Percentiles rank a stretch among this genome's conserved stretches.
These are phyloP conservation scores for Pythium monospermum DNA, from an alignment of 352 stramenopile species.

Conservation along the genomic window DNA sequence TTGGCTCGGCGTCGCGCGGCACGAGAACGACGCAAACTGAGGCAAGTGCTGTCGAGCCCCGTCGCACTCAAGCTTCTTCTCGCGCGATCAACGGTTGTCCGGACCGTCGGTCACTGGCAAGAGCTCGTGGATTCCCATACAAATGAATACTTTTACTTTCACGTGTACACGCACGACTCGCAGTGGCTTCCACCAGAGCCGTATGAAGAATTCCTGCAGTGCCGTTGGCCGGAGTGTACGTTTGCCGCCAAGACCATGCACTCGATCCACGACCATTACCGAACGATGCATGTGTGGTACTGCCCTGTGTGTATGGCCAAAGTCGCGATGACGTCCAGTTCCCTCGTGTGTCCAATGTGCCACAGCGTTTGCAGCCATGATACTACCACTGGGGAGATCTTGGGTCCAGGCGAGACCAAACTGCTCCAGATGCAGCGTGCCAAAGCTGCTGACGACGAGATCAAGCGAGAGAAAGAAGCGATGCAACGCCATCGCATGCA, in stretches of 20 bases:
- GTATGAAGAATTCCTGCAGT: constrained; percentile 55
- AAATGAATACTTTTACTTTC: constrained; percentile 85
- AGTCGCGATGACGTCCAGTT: constrained; percentile 59
- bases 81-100: constrained; percentile 54
- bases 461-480: constrained; percentile 43
- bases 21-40: constrained; percentile 37
- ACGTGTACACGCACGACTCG: constrained; percentile 74
- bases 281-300: constrained; percentile 61
- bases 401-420: constrained; percentile 58
- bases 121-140: constrained; percentile 75
- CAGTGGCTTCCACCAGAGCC: constrained; percentile 70
- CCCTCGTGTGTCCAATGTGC: constrained; percentile 61
- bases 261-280: constrained; percentile 74
- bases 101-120: constrained; percentile 68
- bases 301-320: constrained; percentile 72
- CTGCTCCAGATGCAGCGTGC: constrained; percentile 34
- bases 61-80: constrained; percentile 62
- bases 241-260: constrained; percentile 58
- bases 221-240: constrained; percentile 55
- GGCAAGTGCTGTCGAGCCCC: constrained; percentile 65
- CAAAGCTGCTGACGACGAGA: constrained; percentile 41
- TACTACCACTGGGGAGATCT: constrained; percentile 40
- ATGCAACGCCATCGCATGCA: constrained; percentile 63
- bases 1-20: constrained; percentile 38
- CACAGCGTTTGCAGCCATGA: constrained; percentile 58